Evolutionary conservation across 805 yeast species (phyloP).

Genomic region (Kodamaea kaohsiungensis): DNA sequence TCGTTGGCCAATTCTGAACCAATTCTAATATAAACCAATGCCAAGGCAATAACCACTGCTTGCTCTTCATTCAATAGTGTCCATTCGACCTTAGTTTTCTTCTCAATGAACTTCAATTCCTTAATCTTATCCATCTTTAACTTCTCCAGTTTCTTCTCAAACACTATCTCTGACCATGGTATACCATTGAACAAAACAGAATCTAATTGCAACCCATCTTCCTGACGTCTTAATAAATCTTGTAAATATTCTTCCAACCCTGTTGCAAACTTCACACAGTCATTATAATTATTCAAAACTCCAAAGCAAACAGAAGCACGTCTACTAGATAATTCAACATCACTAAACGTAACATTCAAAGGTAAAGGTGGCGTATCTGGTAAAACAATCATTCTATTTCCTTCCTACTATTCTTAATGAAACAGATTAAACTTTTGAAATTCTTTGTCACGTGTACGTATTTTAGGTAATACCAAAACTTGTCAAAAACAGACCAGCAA

Average conservation of each 20-base stretch:
- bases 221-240: conserved; percentile 1
- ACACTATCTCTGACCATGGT: conserved; percentile 19
- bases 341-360: not conserved
- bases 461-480: not conserved
- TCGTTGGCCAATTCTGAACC: conserved; percentile 40
- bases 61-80: conserved; percentile 32
- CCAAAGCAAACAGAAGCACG: not conserved
- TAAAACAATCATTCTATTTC: conserved; percentile 29
- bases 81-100: conserved; percentile 24
- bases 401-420: not conserved
- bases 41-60: conserved; percentile 21
- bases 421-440: not conserved
- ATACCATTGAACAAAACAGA: not conserved
- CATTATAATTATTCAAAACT: conserved; percentile 17
- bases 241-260: conserved; percentile 37
- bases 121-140: not conserved
- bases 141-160: not conserved
- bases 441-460: not conserved
- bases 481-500: conserved; percentile 1
- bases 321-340: conserved; percentile 5
- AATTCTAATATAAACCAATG: conserved; percentile 31
- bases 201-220: conserved; percentile 6
- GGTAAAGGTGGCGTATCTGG: conserved; percentile 38
- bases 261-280: conserved; percentile 31
- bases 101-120: not conserved